These are phyloP conservation scores for Scutellaria barbata DNA, from an alignment of 257 asterid genomes.

Conservation along the genomic window DNA sequence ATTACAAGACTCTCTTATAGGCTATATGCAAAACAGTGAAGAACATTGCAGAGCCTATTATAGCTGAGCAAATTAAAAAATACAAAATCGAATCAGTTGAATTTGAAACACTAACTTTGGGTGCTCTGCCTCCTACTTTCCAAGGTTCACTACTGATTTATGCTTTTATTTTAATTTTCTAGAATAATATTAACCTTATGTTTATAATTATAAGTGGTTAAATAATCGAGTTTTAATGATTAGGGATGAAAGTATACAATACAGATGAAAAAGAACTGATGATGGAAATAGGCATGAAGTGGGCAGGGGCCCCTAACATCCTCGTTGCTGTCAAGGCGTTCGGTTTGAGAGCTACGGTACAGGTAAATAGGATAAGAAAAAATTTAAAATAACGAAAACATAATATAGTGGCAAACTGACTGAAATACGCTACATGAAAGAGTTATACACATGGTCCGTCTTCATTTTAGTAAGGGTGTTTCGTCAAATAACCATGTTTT, in stretches of 20 bases:
- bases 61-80: conserved; percentile 81
- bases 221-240: neutral
- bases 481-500: no score
- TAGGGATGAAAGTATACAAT: conserved; percentile 85
- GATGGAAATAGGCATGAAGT: conserved; percentile 79
- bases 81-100: conserved; percentile 80
- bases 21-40: conserved; percentile 79
- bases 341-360: conserved; percentile 77
- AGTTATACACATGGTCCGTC: no score
- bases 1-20: conserved; percentile 39
- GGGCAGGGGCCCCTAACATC: conserved; percentile 85
- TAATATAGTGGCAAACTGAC: no score
- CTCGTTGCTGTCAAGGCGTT: conserved; percentile 75
- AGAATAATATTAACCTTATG: neutral
- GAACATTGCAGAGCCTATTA: conserved; percentile 72
- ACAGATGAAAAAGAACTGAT: conserved; percentile 89
- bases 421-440: no score
- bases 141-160: conserved; percentile 56
- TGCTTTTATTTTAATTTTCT: neutral
- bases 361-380: conserved; percentile 45
- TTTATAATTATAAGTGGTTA: no score
- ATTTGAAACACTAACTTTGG: conserved; percentile 71
- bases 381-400: neutral
- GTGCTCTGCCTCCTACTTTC: conserved; percentile 78
- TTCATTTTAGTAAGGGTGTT: no score